Percentiles rank a stretch among this genome's conserved stretches.
Conservation (phyloP, 2,329 filamentous ascomycete genomes). For the Geosmithia morbida region DNA sequence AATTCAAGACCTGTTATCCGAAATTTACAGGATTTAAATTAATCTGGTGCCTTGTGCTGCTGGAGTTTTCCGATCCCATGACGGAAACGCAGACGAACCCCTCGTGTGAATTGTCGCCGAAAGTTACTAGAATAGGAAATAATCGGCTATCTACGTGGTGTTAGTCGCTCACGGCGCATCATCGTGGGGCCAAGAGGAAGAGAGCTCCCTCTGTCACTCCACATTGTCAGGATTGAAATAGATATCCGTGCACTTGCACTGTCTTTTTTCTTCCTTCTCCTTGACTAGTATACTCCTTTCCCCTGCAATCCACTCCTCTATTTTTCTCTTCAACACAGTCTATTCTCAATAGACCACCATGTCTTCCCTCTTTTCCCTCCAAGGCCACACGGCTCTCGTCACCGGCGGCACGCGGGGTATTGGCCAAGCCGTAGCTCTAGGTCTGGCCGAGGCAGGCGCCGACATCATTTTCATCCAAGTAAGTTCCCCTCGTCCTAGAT, state of each 20-base stretch:
- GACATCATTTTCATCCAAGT: slow-evolving; percentile 42
- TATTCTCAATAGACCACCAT: slow-evolving; percentile 9
- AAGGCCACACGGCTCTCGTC: slow-evolving; percentile 40
- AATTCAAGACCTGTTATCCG: neutral
- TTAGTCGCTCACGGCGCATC: neutral
- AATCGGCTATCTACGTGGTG: neutral
- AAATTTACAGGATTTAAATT: neutral
- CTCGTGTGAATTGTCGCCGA: neutral
- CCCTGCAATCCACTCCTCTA: neutral
- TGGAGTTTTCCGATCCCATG: neutral
- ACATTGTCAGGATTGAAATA: neutral
- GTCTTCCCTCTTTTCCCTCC: slow-evolving; percentile 34
- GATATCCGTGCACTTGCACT: neutral
- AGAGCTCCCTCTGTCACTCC: neutral
- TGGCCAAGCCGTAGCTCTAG: slow-evolving; percentile 40
- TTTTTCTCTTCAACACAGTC: neutral
- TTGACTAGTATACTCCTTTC: too few species aligned
- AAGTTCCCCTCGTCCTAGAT: slow-evolving; percentile 1
- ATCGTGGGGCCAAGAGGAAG: neutral
- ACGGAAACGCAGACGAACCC: neutral
- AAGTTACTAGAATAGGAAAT: neutral
- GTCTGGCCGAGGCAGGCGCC: slow-evolving; percentile 42
- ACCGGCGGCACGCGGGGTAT: slow-evolving; percentile 45
- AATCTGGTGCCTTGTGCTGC: too few species aligned
- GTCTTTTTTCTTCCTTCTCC: neutral